Conservation (phyloP, 164 flowering plant genomes). For the Hamamelis virginiana region DNA sequence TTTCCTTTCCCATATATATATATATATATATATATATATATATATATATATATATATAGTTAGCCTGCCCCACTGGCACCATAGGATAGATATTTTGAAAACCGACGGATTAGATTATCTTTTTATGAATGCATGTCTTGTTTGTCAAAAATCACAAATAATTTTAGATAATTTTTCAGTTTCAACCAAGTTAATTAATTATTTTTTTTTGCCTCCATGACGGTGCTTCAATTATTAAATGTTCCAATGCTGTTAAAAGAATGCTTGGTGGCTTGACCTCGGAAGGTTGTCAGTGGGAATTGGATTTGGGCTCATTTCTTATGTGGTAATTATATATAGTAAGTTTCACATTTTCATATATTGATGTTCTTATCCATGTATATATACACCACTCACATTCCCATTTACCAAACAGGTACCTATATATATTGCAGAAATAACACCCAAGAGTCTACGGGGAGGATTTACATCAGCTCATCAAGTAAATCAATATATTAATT, state of each 20-base stretch:
- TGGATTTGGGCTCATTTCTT: constrained; percentile 39
- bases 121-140: too few species aligned
- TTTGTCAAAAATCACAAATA: too few species aligned
- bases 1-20: too few species aligned
- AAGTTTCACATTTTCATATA: not conserved
- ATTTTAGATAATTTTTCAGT: too few species aligned
- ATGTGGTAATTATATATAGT: constrained; percentile 32
- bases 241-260: constrained; percentile 17
- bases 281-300: constrained; percentile 44
- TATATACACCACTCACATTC: not conserved
- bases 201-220: not conserved
- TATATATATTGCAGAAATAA: constrained; percentile 52
- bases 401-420: constrained; percentile 26
- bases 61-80: too few species aligned
- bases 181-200: too few species aligned
- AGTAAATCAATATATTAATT: constrained; percentile 21
- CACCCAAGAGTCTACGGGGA: constrained; percentile 57
- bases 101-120: too few species aligned
- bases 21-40: too few species aligned
- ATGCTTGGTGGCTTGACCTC: constrained; percentile 39
- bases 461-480: constrained; percentile 33
- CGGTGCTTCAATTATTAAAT: not conserved
- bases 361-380: not conserved
- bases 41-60: too few species aligned
- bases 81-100: too few species aligned